Evolutionary conservation across 257 asterid genomes (phyloP).

Genomic region (Cordia subcordata): DNA sequence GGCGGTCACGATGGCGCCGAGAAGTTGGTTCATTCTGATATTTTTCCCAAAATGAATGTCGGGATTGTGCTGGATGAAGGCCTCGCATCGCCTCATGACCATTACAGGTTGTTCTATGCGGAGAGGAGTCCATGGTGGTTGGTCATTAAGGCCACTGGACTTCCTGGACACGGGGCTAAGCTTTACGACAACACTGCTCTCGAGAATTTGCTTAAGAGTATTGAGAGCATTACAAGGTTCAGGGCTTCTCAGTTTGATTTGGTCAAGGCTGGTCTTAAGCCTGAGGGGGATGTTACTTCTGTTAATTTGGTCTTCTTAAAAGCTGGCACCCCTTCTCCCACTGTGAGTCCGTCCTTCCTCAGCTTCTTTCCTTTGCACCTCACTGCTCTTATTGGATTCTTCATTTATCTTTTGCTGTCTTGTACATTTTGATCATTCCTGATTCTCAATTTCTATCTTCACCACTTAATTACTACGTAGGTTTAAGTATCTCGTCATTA

Average conservation of each 20-base stretch:
- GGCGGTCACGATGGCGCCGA: conserved; percentile 89
- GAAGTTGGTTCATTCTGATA: conserved; percentile 64
- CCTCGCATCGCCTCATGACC: conserved; percentile 61
- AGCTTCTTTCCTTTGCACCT: background rate
- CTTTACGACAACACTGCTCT: conserved; percentile 86
- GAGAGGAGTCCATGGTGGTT: conserved; percentile 93
- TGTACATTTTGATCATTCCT: too few relatives aligned
- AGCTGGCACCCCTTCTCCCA: conserved; percentile 91
- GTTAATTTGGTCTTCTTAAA: conserved; percentile 88
- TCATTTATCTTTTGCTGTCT: too few relatives aligned
- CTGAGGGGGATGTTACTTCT: conserved; percentile 89
- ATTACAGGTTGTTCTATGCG: conserved; percentile 68
- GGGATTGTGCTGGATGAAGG: conserved; percentile 94
- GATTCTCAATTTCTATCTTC: too few relatives aligned
- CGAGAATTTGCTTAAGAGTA: conserved; percentile 86
- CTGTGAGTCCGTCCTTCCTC: conserved; percentile 35
- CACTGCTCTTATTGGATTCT: background rate
- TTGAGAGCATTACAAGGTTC: conserved; percentile 76
- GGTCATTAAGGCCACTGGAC: conserved; percentile 74
- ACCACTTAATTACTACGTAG: too few relatives aligned
- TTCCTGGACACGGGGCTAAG: conserved; percentile 97
- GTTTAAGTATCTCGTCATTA: too few relatives aligned
- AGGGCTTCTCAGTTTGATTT: conserved; percentile 84
- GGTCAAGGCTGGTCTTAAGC: conserved; percentile 67
- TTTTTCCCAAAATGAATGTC: conserved; percentile 68